These are phyloP conservation scores for Aspergillus campestris DNA, from an alignment of 495 filamentous ascomycete genomes.

Conservation along the genomic window DNA sequence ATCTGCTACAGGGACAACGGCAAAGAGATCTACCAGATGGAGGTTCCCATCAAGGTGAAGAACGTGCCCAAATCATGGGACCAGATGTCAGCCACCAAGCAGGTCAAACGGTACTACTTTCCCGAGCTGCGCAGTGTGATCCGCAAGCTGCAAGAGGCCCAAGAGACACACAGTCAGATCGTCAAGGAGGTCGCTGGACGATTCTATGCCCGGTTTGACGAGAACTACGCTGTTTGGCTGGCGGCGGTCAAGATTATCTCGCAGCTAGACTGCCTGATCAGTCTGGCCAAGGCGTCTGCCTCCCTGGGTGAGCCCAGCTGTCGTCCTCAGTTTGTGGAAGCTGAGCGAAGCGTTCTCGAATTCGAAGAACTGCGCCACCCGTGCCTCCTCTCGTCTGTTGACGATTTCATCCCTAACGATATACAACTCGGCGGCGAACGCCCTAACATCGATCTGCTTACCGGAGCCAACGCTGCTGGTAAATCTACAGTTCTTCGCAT, in stretches of 20 bases:
- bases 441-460: conserved; percentile 84
- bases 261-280: conserved; percentile 91
- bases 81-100: conserved; percentile 89
- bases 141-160: conserved; percentile 79
- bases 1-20: conserved; percentile 84
- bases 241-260: conserved; percentile 77
- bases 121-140: conserved; percentile 74
- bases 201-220: conserved; percentile 82
- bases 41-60: conserved; percentile 80
- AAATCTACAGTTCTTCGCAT: conserved; percentile 98
- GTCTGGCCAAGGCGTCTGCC: conserved; percentile 78
- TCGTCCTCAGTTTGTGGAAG: conserved; percentile 75
- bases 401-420: conserved; percentile 96
- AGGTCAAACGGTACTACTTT: conserved; percentile 92
- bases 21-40: conserved; percentile 95
- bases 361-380: conserved; percentile 92
- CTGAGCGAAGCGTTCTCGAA: conserved; percentile 76
- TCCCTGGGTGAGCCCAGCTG: conserved; percentile 81
- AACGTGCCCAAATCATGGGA: conserved; percentile 78
- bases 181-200: conserved; percentile 76
- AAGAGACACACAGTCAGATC: conserved; percentile 90
- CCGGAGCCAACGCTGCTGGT: conserved; percentile 93
- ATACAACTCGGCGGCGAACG: conserved; percentile 73
- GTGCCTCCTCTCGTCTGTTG: conserved; percentile 79
- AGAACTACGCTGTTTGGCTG: conserved; percentile 82